A percentile compares a stretch with the other conserved stretches of the same genome.
phyloP scores from a whole-genome alignment of 2,329 filamentous ascomycete genomes.

The Epichloe gansuensis region DNA sequence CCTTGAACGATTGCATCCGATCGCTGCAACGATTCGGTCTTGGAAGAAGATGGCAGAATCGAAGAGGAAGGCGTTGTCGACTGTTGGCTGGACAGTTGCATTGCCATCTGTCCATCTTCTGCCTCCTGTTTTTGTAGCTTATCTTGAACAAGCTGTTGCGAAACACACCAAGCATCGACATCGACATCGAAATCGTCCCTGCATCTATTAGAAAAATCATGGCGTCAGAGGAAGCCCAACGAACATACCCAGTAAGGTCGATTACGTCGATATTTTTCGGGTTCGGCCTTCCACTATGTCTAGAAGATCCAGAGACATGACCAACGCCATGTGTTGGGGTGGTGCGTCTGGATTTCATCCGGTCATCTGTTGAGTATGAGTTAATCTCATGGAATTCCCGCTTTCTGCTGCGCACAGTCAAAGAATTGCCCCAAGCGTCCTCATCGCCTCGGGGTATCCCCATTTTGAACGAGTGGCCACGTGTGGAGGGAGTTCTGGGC shows the following conservation, averaged over 20 bases:
- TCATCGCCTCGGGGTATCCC: background rate
- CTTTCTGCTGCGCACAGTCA: conserved; percentile 18
- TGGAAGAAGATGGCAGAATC: background rate
- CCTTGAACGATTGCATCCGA: conserved; percentile 18
- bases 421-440: conserved; percentile 4
- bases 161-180: conserved; percentile 14
- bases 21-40: background rate
- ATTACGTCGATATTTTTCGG: conserved; percentile 18
- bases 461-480: background rate
- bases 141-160: conserved; percentile 23
- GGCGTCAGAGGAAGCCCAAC: too few species aligned
- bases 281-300: background rate
- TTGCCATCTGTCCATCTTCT: conserved; percentile 17
- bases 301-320: background rate
- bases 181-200: conserved; percentile 26
- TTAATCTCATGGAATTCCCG: conserved; percentile 13
- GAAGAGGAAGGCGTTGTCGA: background rate
- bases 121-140: conserved; percentile 19
- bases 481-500: background rate
- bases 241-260: conserved; percentile 29
- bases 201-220: background rate
- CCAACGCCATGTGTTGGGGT: conserved; percentile 10
- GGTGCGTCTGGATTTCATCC: conserved; percentile 23
- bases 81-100: conserved; percentile 14
- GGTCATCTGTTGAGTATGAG: conserved; percentile 6